phyloP scores from a whole-genome alignment of 768 basidiomycete genomes.

The Kwoniella botswanensis region DNA sequence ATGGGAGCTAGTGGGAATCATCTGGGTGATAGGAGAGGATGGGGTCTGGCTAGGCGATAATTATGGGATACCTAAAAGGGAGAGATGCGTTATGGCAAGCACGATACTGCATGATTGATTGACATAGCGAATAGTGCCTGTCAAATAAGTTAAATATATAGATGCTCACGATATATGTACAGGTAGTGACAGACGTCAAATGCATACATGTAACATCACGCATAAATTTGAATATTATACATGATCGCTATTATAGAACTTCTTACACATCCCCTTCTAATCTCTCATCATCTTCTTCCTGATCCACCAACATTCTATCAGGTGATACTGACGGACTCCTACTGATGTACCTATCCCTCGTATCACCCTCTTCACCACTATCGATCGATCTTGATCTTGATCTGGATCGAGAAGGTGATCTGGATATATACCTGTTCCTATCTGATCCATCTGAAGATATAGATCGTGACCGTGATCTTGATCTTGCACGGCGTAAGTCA shows the following conservation, averaged over 20 bases:
- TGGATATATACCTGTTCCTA: slow-evolving; percentile 40
- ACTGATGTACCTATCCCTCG: slow-evolving; percentile 30
- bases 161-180: neutral
- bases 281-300: slow-evolving; percentile 33
- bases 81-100: neutral
- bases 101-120: neutral
- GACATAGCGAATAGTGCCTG: neutral
- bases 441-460: slow-evolving; percentile 29
- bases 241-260: too few species aligned
- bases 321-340: slow-evolving; percentile 38
- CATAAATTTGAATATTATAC: neutral
- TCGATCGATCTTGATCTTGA: slow-evolving; percentile 29
- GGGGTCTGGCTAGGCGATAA: slow-evolving; percentile 21
- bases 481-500: slow-evolving; percentile 26
- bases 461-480: slow-evolving; percentile 22
- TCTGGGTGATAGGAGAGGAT: slow-evolving; percentile 18
- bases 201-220: slow-evolving; percentile 8
- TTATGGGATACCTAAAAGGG: neutral
- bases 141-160: too few species aligned
- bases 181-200: neutral
- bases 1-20: slow-evolving; percentile 33
- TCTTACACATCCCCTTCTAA: slow-evolving; percentile 47
- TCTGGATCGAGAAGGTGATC: slow-evolving; percentile 35
- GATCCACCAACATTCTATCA: slow-evolving; percentile 26
- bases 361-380: slow-evolving; percentile 39